phyloP scores from a whole-genome alignment of 2,329 filamentous ascomycete genomes.

The Neofusicoccum sp. region DNA sequence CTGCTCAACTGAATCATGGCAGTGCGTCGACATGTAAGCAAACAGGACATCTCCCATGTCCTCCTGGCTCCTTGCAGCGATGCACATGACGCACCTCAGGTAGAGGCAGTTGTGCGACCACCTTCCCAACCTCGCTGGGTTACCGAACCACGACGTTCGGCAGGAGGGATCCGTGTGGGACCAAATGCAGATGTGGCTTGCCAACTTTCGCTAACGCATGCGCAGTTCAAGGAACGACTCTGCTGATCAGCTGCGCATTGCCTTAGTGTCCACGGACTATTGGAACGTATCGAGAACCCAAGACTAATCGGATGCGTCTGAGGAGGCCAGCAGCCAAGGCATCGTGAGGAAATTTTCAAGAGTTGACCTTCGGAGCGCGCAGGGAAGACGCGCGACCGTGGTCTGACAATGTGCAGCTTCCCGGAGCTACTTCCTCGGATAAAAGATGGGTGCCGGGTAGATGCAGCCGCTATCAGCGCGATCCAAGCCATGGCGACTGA shows the following conservation, averaged over 20 bases:
- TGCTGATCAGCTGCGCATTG: not conserved
- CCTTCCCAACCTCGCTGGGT: not conserved
- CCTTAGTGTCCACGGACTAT: slow-evolving; percentile 1
- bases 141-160: not conserved
- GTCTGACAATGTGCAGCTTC: not conserved
- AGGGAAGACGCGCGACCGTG: not conserved
- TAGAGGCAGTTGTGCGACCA: slow-evolving; percentile 5
- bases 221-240: not conserved
- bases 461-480: not conserved
- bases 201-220: not conserved
- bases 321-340: not conserved
- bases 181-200: not conserved
- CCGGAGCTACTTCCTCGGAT: not conserved
- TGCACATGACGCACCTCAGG: not conserved
- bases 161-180: not conserved
- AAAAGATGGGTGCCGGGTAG: not conserved
- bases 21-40: not conserved
- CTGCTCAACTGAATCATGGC: not conserved
- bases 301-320: not conserved
- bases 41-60: not conserved
- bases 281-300: not conserved
- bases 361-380: not conserved
- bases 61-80: not conserved
- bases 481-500: not conserved
- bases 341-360: not conserved